Evolutionary conservation across 257 asterid species (phyloP).

Genomic region (Mitragyna speciosa): DNA sequence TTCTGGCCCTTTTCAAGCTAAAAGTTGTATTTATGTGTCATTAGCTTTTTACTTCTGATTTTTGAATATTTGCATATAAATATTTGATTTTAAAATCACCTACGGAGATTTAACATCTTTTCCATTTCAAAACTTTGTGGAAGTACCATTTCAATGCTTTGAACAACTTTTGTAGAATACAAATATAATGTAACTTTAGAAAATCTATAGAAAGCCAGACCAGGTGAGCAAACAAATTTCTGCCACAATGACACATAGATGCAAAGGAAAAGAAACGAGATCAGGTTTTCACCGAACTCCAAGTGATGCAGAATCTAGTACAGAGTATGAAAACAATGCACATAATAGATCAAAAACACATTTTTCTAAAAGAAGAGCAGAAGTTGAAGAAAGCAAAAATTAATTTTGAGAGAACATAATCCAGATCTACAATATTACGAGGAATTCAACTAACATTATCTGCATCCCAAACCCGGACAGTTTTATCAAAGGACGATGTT

Average conservation of each 20-base stretch:
- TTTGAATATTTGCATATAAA: background rate
- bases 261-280: background rate
- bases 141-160: background rate
- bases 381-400: background rate
- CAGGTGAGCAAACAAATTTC: background rate
- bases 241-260: background rate
- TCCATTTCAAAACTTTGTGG: background rate
- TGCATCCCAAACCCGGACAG: conserved; percentile 97
- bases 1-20: background rate
- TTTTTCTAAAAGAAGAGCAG: background rate
- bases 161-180: background rate
- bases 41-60: background rate
- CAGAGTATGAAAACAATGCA: background rate
- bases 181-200: background rate
- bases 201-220: background rate
- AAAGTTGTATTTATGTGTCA: background rate
- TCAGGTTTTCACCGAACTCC: background rate
- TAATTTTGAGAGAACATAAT: background rate
- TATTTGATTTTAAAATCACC: background rate
- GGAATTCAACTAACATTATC: conserved; percentile 64
- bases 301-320: background rate
- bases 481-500: conserved; percentile 92
- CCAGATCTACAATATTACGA: background rate
- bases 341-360: background rate
- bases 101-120: background rate